A percentile compares a stretch with the other conserved stretches of the same genome.
Conservation (phyloP, 371 early-diverging fungal species). For the Homolaphlyctis polyrhiza region DNA sequence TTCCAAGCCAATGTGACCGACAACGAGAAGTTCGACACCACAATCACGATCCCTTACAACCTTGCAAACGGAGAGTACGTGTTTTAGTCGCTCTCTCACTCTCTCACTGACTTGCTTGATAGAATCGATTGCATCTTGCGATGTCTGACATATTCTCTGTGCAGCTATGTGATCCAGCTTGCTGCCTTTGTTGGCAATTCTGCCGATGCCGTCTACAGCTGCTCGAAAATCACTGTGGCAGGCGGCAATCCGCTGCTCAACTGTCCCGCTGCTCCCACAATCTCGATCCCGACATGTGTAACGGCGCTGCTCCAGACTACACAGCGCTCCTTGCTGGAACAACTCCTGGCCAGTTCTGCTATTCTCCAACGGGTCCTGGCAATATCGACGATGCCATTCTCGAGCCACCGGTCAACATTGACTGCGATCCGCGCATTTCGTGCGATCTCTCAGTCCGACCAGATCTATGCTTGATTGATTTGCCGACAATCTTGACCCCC, state of each 20-base stretch:
- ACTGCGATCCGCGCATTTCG: constrained; percentile 13
- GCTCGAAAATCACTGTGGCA: constrained; percentile 7
- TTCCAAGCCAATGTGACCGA: constrained; percentile 2
- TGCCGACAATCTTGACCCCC: neutral
- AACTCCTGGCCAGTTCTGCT: constrained; percentile 11
- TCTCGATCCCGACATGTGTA: neutral
- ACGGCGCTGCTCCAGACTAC: neutral
- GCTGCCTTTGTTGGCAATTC: constrained; percentile 9
- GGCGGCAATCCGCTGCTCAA: constrained; percentile 3
- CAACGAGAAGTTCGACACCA: constrained; percentile 11
- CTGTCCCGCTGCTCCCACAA: neutral
- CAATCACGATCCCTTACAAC: constrained; percentile 14
- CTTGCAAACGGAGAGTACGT: constrained; percentile 12
- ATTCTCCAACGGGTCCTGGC: neutral
- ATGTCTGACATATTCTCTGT: neutral
- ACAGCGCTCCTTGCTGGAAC: neutral
- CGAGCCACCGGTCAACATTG: constrained; percentile 4
- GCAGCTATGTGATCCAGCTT: constrained; percentile 9
- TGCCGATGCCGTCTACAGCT: constrained; percentile 3
- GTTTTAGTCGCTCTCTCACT: too few species aligned
- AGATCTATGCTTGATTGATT: neutral
- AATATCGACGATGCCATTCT: constrained; percentile 7
- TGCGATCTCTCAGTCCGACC: neutral
- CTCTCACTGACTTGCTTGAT: too few species aligned
- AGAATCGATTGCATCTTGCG: too few species aligned